Percentiles rank a stretch among this genome's conserved stretches.
phyloP scores from a whole-genome alignment of 2,329 filamentous ascomycete genomes.

The Xylariaceae sp. region DNA sequence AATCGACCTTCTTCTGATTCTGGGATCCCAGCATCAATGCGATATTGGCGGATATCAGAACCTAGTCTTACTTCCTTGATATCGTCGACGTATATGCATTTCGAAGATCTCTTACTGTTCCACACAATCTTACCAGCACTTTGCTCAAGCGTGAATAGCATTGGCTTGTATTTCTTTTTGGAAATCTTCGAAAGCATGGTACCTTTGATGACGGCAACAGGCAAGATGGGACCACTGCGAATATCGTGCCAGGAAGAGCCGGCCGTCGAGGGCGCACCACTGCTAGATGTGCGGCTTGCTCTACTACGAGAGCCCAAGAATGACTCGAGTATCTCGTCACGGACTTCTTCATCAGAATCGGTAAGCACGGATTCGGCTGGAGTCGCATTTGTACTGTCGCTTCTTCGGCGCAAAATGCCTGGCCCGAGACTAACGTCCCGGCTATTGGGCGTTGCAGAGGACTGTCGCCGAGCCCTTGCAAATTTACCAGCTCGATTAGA shows the following conservation, averaged over 20 bases:
- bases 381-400: conserved; percentile 78
- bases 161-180: conserved; percentile 72
- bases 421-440: conserved; percentile 88
- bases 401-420: conserved; percentile 80
- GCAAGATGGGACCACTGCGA: conserved; percentile 69
- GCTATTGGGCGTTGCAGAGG: conserved; percentile 71
- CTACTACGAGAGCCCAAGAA: conserved; percentile 43
- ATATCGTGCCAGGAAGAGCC: conserved; percentile 39
- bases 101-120: conserved; percentile 75
- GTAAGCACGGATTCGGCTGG: conserved; percentile 46
- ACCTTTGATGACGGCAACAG: conserved; percentile 73
- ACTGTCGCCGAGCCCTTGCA: conserved; percentile 67
- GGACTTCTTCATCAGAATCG: conserved; percentile 58
- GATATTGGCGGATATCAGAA: conserved; percentile 82
- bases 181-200: conserved; percentile 79
- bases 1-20: conserved; percentile 68
- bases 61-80: conserved; percentile 87
- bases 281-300: conserved; percentile 47
- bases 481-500: conserved; percentile 77
- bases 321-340: conserved; percentile 50
- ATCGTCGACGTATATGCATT: conserved; percentile 91
- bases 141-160: conserved; percentile 71
- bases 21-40: conserved; percentile 74
- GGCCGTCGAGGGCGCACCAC: conserved; percentile 46
- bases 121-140: conserved; percentile 85